Base-by-base conservation (phyloP, 495 filamentous ascomycete genomes). In the Astrothelium subdiscretum region DNA sequence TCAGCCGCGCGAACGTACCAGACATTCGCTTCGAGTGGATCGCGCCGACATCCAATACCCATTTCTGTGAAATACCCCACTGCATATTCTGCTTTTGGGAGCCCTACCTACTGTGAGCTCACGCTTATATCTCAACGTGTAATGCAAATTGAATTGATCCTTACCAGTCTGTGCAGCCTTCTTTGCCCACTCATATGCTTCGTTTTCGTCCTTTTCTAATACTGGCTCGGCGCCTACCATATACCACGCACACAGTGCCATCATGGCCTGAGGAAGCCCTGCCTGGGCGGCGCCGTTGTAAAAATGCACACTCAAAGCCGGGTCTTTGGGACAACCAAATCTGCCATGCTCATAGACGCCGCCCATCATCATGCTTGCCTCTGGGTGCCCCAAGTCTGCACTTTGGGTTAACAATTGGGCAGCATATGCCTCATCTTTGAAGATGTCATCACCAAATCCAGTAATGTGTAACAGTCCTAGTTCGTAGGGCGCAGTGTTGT, bases 231-330 rank as follows among this genome's bases (percentile, higher is more conserved):
- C 95, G 0, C 94, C 94, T 10, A 97, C 88, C 74, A 99, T 86
- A 73, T 97, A 99, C 94, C 94, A 99, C 15, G 94, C 94, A 71
- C 94, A 97, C 26, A 99, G 80, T 20, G 91, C 91, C 91, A 99
- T 96, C 92, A 96, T 96, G n/a, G 91, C 94, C 44, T 87, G 79
- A 0, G 91, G 79, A 71, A 95, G 88, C 1, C 88, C 89, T 13
- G 79, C 76, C 66, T 95, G 89, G 12, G 94, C 94, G 11, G 94
- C 94, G 3, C 83, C 85, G 6, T 92, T 97, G 73, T 99, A 99
- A 70, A 96, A 97, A 71, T 99, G 94, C 22, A 99, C 91, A 67
- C 91, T 96, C 59, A 99, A 74, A 2, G 92, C 92, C 2, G 95
- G 89, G 72, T 99, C 94, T 26, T 84, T 82, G 0, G 94, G 94